Base-by-base conservation (phyloP, 345 rosid genomes). In the Erucastrum elatum region DNA sequence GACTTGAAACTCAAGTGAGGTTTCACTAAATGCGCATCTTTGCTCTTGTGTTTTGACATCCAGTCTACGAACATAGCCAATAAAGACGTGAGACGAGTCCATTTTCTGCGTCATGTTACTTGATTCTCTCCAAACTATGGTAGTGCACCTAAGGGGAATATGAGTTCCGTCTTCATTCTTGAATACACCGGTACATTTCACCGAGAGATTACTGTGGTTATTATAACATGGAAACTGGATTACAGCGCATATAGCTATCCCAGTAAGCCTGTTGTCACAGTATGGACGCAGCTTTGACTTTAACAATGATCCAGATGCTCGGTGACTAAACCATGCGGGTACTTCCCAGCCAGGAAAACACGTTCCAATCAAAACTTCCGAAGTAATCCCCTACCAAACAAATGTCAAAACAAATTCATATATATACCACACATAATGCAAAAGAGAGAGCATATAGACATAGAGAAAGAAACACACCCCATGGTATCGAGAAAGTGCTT, bases 301-400 rank as follows among this genome's bases (percentile, higher is more conserved):
- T 31, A 70, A 53, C 63, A 70, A 10, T 3, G 74, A 15, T 29
- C 64, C 74, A 15, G 2, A 15, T 1, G 30, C 39, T 70, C 25
- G 46, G 9, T 70, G 29, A 10, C 17, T 30, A 16, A 66, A 66
- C 55, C 55, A 66, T 1, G 58, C 58, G 0, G 71, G 70, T 39
- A 66, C 68, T 64, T 64, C 68, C 68, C 68, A 33, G 7, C 68
- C 68, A 3, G 78, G 78, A 55, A 66, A 75, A 16, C 78, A 64
- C 2, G 64, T 64, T 25, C 71, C 49, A 35, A n/a, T 7, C 2
- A 46, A 30, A 21, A n/a, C 17, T 13, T 64, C 70, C 8, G 34
- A 17, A 2, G 25, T 3, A 11, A 0, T 31, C 49, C 34, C 53
- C 75, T 66, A 21, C 1, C 39, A 3, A 0, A 33, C 21, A 1